A percentile compares a stretch with the other conserved stretches of the same genome.
phyloP scores from a whole-genome alignment of 139 green algal genomes.

The Micromonas pusilla region DNA sequence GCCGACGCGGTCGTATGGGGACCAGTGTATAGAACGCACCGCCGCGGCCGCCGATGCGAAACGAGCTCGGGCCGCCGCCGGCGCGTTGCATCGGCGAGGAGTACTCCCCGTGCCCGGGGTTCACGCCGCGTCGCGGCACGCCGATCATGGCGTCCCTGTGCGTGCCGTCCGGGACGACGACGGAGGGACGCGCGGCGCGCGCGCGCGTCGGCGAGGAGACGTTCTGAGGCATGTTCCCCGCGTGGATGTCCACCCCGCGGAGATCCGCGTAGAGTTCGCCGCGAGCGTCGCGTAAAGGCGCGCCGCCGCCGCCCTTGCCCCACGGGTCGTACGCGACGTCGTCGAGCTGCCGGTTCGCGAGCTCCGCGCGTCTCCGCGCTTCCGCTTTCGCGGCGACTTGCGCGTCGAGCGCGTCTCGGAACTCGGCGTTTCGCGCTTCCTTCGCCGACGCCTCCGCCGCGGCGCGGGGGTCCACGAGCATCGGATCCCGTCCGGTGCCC shows the following conservation, averaged over 20 bases:
- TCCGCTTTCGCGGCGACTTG: neutral
- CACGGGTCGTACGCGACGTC: neutral
- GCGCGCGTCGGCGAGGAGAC: neutral
- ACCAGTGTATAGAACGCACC: too few relatives aligned
- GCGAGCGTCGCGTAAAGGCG: neutral
- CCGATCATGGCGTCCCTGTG: neutral
- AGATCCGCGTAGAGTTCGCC: neutral
- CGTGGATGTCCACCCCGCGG: neutral
- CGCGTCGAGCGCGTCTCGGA: neutral
- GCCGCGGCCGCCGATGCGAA: too few relatives aligned
- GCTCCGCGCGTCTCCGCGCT: neutral
- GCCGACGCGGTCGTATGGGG: neutral
- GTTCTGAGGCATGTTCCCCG: too few relatives aligned
- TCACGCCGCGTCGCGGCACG: neutral
- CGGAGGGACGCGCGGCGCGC: too few relatives aligned
- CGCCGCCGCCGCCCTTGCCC: neutral
- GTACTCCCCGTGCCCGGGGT: neutral
- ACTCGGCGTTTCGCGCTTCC: neutral
- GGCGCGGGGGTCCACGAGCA: neutral
- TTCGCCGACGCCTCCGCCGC: neutral
- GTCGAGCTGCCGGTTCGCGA: too few relatives aligned
- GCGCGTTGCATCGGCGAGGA: neutral
- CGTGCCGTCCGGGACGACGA: neutral
- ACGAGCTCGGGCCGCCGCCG: neutral
- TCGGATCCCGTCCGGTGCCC: neutral